Conservation (phyloP, 2,329 filamentous ascomycete species). For the Westerdykella ornata region DNA sequence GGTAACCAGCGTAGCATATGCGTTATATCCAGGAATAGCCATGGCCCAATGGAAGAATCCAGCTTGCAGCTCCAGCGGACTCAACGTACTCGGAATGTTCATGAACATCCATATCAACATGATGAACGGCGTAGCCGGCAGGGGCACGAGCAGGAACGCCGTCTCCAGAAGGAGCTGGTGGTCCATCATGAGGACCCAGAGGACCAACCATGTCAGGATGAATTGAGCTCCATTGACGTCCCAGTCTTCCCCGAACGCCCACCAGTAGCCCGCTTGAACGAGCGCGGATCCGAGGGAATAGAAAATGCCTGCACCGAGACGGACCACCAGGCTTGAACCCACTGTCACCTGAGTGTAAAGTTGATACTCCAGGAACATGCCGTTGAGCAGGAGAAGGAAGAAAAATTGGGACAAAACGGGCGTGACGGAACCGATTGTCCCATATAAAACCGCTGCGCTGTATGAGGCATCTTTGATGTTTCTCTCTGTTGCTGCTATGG, state of each 20-base stretch:
- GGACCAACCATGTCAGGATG: constrained; percentile 38
- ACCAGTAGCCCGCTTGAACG: constrained; percentile 39
- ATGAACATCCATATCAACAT: constrained; percentile 42
- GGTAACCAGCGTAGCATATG: constrained; percentile 39
- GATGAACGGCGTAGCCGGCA: constrained; percentile 41
- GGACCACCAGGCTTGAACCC: constrained; percentile 20
- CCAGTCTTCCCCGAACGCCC: constrained; percentile 42
- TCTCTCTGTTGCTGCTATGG: constrained; percentile 32
- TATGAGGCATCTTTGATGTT: constrained; percentile 41
- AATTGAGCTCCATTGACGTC: constrained; percentile 38
- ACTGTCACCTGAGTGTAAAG: constrained; percentile 18
- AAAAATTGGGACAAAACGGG: constrained; percentile 47
- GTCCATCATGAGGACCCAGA: constrained; percentile 43
- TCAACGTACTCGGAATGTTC: constrained; percentile 40
- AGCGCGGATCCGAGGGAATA: constrained; percentile 41
- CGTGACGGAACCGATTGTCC: constrained; percentile 42
- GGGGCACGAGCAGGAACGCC: constrained; percentile 39
- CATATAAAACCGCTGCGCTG: constrained; percentile 41
- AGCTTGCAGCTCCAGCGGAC: constrained; percentile 41
- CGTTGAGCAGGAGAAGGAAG: constrained; percentile 43
- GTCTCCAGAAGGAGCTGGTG: constrained; percentile 43
- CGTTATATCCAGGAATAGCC: constrained; percentile 38
- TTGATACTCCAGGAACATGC: constrained; percentile 33
- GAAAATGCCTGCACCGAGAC: constrained; percentile 29
- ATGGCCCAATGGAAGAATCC: constrained; percentile 40